These are phyloP conservation scores for Penicillium sp. DNA, from an alignment of 2,329 filamentous ascomycete genomes.

Conservation along the genomic window DNA sequence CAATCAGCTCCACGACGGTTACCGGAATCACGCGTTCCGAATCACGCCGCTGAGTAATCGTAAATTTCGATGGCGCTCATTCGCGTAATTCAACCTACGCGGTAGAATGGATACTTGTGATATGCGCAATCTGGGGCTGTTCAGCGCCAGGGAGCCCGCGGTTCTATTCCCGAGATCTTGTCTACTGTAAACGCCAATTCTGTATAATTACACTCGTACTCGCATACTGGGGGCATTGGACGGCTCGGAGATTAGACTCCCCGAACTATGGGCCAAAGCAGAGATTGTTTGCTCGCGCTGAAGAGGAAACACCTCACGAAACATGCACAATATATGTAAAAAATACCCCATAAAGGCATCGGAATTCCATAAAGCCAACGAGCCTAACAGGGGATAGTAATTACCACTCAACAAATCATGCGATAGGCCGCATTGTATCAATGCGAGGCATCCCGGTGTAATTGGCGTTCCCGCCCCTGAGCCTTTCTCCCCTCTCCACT, in stretches of 20 bases:
- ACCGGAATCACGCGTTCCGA: slow-evolving; percentile 4
- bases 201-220: too few species aligned
- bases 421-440: not conserved
- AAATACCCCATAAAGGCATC: not conserved
- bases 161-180: too few species aligned
- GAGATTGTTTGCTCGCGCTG: not conserved
- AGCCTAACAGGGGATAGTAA: not conserved
- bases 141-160: too few species aligned
- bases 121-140: not conserved
- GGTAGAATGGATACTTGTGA: not conserved
- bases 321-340: too few species aligned
- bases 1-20: slow-evolving; percentile 2
- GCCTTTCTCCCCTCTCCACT: slow-evolving; percentile 21
- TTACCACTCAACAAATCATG: not conserved
- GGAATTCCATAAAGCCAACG: not conserved
- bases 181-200: too few species aligned
- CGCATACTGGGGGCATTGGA: not conserved
- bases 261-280: not conserved
- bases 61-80: not conserved
- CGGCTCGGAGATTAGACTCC: not conserved
- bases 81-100: not conserved
- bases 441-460: slow-evolving; percentile 6
- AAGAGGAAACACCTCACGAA: too few species aligned
- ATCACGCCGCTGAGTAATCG: slow-evolving; percentile 13
- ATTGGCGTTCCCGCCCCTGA: slow-evolving; percentile 27